These are phyloP conservation scores for Claviceps citrina DNA, from an alignment of 2,329 filamentous ascomycete genomes.

Conservation along the genomic window DNA sequence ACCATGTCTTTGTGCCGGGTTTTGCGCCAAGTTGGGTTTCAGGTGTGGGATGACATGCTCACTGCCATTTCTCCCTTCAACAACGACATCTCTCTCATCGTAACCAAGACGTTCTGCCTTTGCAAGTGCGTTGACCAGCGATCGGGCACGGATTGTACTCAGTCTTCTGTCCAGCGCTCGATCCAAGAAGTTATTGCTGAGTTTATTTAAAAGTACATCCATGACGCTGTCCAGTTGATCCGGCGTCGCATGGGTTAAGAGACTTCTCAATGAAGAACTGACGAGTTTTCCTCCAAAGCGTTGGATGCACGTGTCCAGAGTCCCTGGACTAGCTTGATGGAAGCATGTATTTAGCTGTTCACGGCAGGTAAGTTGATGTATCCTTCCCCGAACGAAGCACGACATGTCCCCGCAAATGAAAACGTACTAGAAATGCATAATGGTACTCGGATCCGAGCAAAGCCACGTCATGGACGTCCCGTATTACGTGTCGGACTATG, in stretches of 20 bases:
- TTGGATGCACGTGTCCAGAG: slow-evolving; percentile 24
- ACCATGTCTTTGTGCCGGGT: not conserved
- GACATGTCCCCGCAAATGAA: not conserved
- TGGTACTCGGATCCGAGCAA: slow-evolving; percentile 37
- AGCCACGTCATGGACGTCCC: slow-evolving; percentile 36
- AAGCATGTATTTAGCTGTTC: slow-evolving; percentile 33
- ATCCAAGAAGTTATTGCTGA: slow-evolving; percentile 35
- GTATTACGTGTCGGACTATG: slow-evolving; percentile 31
- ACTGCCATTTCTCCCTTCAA: slow-evolving; percentile 18
- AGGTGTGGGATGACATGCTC: slow-evolving; percentile 25
- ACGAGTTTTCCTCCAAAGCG: slow-evolving; percentile 33
- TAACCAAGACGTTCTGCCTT: slow-evolving; percentile 43
- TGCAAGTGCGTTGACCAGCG: slow-evolving; percentile 41
- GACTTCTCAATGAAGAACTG: slow-evolving; percentile 22
- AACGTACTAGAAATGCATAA: slow-evolving; percentile 35
- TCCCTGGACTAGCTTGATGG: slow-evolving; percentile 24
- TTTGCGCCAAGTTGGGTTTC: slow-evolving; percentile 7
- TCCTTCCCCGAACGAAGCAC: not conserved
- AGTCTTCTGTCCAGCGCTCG: slow-evolving; percentile 35
- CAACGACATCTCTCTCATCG: slow-evolving; percentile 32
- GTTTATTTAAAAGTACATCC: slow-evolving; percentile 28
- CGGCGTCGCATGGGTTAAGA: slow-evolving; percentile 25
- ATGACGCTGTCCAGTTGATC: slow-evolving; percentile 31
- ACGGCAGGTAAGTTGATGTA: slow-evolving; percentile 11
- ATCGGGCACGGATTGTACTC: slow-evolving; percentile 36